A percentile compares a stretch with the other conserved stretches of the same genome.
Evolutionary conservation across 768 basidiomycete species (phyloP).

Genomic region (Boletus sp.): DNA sequence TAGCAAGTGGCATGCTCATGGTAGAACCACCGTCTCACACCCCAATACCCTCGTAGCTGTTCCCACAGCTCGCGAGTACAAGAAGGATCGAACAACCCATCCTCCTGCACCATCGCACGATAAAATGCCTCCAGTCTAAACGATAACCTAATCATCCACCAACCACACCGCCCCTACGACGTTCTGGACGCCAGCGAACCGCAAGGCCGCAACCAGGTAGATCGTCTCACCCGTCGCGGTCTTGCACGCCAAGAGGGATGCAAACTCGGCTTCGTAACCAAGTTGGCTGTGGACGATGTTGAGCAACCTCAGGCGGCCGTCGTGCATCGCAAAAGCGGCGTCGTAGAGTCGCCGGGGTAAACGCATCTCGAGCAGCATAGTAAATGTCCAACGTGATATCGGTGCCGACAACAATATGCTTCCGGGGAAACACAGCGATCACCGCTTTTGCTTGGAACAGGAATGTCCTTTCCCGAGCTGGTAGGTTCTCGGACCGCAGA

Average conservation of each 20-base stretch:
- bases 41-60: constrained; percentile 14
- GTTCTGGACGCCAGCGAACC: constrained; percentile 26
- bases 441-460: constrained; percentile 21
- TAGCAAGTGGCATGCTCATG: not conserved
- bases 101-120: constrained; percentile 10
- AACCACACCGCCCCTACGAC: constrained; percentile 34
- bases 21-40: not conserved
- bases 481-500: constrained; percentile 13
- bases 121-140: constrained; percentile 19
- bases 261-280: constrained; percentile 20
- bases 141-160: constrained; percentile 22
- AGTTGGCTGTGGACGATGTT: constrained; percentile 19
- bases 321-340: constrained; percentile 18
- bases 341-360: constrained; percentile 18
- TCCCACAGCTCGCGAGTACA: constrained; percentile 13
- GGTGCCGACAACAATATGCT: too few relatives aligned
- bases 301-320: constrained; percentile 18
- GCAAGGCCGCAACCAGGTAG: constrained; percentile 31
- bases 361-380: too few relatives aligned
- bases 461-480: constrained; percentile 11
- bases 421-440: constrained; percentile 6
- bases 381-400: too few relatives aligned
- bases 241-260: constrained; percentile 31
- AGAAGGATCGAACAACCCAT: constrained; percentile 15
- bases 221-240: constrained; percentile 30